Evolutionary conservation across 1,284 basidiomycete species (phyloP).

Genomic region (Cryptococcus wingfieldii): DNA sequence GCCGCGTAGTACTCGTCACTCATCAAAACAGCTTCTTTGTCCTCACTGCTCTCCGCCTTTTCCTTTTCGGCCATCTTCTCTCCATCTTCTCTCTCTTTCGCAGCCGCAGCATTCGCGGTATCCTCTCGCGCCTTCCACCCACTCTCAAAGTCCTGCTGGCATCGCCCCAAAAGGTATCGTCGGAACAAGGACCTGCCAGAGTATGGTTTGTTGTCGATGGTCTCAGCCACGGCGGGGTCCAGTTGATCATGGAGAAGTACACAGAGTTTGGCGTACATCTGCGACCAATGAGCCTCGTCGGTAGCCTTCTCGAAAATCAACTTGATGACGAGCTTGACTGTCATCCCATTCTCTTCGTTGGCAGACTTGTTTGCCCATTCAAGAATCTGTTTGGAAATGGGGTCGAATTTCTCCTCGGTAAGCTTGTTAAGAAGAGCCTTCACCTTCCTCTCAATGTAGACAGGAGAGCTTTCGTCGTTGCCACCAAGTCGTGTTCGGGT

Average conservation of each 20-base stretch:
- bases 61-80: slow-evolving; percentile 51
- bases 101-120: slow-evolving; percentile 54
- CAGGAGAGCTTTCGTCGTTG: slow-evolving; percentile 64
- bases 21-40: slow-evolving; percentile 64
- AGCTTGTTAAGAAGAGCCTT: slow-evolving; percentile 92
- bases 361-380: slow-evolving; percentile 90
- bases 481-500: slow-evolving; percentile 47
- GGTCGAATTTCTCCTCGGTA: slow-evolving; percentile 94
- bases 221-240: slow-evolving; percentile 79
- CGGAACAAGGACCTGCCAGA: slow-evolving; percentile 81
- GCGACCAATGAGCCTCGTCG: slow-evolving; percentile 89
- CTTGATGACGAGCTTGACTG: slow-evolving; percentile 90
- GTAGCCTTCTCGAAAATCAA: slow-evolving; percentile 97
- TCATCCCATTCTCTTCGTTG: slow-evolving; percentile 87
- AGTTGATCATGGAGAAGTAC: slow-evolving; percentile 90
- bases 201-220: slow-evolving; percentile 77
- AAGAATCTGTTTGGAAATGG: slow-evolving; percentile 88
- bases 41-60: slow-evolving; percentile 43
- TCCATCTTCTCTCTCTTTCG: slow-evolving; percentile 56
- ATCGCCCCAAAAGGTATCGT: slow-evolving; percentile 86
- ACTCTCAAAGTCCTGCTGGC: slow-evolving; percentile 90
- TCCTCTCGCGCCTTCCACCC: slow-evolving; percentile 62
- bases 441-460: slow-evolving; percentile 88
- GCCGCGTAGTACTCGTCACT: slow-evolving; percentile 96
- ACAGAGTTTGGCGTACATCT: slow-evolving; percentile 94